Evolutionary conservation across 2,329 filamentous ascomycete genomes (phyloP).

Genomic region (Metarhizium sp.): DNA sequence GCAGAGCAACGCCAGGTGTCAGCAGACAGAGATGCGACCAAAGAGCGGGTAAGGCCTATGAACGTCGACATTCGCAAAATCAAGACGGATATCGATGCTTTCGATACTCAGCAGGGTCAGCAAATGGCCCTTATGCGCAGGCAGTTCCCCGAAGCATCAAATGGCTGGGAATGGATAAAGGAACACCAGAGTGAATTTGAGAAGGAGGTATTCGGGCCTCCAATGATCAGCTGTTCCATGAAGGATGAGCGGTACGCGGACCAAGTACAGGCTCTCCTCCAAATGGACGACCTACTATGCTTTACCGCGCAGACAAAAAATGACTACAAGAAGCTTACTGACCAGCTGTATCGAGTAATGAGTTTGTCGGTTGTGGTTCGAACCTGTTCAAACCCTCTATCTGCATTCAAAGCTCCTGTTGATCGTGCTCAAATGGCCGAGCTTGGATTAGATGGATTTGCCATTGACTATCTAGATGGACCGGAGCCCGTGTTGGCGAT

Average conservation of each 20-base stretch:
- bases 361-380: slow-evolving; percentile 65
- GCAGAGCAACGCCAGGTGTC: slow-evolving; percentile 27
- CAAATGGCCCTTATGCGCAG: slow-evolving; percentile 56
- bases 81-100: slow-evolving; percentile 40
- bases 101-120: slow-evolving; percentile 69
- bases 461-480: slow-evolving; percentile 69
- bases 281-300: slow-evolving; percentile 44
- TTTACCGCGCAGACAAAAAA: slow-evolving; percentile 68
- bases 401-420: slow-evolving; percentile 45
- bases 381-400: slow-evolving; percentile 45
- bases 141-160: slow-evolving; percentile 52
- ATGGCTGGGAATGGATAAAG: slow-evolving; percentile 76
- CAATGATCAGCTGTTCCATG: slow-evolving; percentile 70
- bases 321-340: slow-evolving; percentile 66
- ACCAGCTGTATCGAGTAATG: slow-evolving; percentile 53
- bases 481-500: slow-evolving; percentile 79
- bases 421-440: slow-evolving; percentile 41
- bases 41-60: slow-evolving; percentile 30
- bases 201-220: slow-evolving; percentile 70
- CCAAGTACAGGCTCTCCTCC: slow-evolving; percentile 42
- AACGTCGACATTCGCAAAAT: slow-evolving; percentile 27
- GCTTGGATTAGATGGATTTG: slow-evolving; percentile 69
- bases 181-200: slow-evolving; percentile 60
- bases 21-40: slow-evolving; percentile 31
- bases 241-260: slow-evolving; percentile 59